Evolutionary conservation across 768 basidiomycete genomes (phyloP), one percentile per base, ranked within the genome.

Genomic region (Tulasnella sp.): DNA sequence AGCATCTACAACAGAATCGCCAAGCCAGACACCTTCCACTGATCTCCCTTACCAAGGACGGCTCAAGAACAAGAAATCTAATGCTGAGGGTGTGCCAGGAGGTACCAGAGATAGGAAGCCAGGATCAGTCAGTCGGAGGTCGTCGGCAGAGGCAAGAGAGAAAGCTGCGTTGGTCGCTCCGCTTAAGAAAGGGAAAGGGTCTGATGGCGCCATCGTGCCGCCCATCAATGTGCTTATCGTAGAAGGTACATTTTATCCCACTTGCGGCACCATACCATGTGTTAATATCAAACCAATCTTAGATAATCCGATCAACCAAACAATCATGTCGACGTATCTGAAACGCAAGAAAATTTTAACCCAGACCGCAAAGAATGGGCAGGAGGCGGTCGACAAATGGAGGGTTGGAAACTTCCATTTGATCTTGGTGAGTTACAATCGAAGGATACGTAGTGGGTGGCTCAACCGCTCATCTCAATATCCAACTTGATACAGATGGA

Each of bases 301-400:
- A 98, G 96, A 99, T 73, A 99, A 99, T 69, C 88, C 92, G 4
- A 98, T 99, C 74, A 98, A 99, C 68, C 94, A 93, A 68, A 94
- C 88, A 25, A 96, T 98, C 69, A 74, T 98, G 54, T 88, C 88
- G n/a, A 93, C 90, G 34, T 97, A 96, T 68, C 89, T 98, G 89
- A 84, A 81, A 67, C 88, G 86, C 74, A 96, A 92, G 74, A 87
- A 85, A 71, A 94, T 98, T 71, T 92, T 89, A 68, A 93, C 85
- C 73, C 89, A 92, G 64, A 79, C 92, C 52, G 96, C 96, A 9
- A 91, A 86, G 66, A 91, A 98, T 69, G 96, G 96, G 41, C 82
- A 83, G 63, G 93, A 98, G 71, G 96, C 96, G 0, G 91, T 99
- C 15, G 79, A 91, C 66, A 96, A 96, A 69, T 98, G 93, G 92